Base-by-base conservation (phyloP, 2,329 filamentous ascomycete genomes). In the Botrytis porri region DNA sequence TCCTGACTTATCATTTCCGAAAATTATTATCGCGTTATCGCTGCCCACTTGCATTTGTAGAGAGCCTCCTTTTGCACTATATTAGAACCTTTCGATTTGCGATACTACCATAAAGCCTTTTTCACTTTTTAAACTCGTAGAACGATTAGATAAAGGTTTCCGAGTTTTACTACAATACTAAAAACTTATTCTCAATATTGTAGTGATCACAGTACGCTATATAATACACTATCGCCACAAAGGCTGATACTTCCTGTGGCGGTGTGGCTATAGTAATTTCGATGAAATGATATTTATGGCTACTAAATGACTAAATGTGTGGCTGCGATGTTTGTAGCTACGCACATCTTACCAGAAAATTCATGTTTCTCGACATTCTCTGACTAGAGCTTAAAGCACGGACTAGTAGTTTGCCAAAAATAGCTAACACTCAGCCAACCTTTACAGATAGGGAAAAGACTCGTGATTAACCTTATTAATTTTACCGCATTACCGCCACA, bases 221-320 rank as follows among this genome's bases (percentile, higher is more conserved):
- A 29, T 72, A 35, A 66, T 70, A 70, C 54, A 57, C 39, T 59
- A 59, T 73, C 60, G 32, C 59, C 10, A 69, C 9, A 63, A 25
- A 72, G 45, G 37, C 48, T 67, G 51, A 66, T 67, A 66, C 70
- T 57, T 72, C 48, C 51, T 71, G 29, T 41, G 25, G 63, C 25
- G n/a, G 63, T 66, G 63, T 72, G 39, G 70, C 41, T 72, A 72
- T 61, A 65, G 32, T 72, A 72, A 72, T 72, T 35, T 72, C 32
- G 48, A 61, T 72, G 57, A 66, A 72, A 66, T 65, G 64, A 35
- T 65, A 65, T 72, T 6, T 72, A 61, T 72, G 45, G 48, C 70
- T 72, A 61, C 43, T 57, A 59, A 51, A 35, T 51, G 32, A 61
- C 43, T 57, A 59, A 51, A 35, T 51, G 32, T 41, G 1, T 41